These are phyloP conservation scores for Zymoseptoria pseudotritici DNA, from an alignment of 2,329 filamentous ascomycete genomes.

Conservation along the genomic window DNA sequence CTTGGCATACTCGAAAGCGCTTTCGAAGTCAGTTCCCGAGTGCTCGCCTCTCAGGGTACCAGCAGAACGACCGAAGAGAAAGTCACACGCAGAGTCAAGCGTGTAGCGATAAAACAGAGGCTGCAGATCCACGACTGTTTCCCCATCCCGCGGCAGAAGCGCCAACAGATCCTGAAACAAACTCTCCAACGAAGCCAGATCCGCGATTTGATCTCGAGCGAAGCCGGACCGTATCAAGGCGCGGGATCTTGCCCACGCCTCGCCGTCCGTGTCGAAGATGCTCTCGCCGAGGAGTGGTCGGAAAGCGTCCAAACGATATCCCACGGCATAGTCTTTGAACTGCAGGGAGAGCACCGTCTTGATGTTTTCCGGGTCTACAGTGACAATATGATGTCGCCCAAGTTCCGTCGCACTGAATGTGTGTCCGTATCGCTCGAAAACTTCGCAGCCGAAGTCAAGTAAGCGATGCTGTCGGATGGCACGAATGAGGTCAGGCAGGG, in stretches of 20 bases:
- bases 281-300: neutral
- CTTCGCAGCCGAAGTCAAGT: neutral
- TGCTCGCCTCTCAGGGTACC: conserved; percentile 19
- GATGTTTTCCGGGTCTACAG: conserved; percentile 6
- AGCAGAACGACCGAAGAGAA: conserved; percentile 3
- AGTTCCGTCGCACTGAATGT: neutral
- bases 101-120: conserved; percentile 3
- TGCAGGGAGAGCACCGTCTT: conserved; percentile 3
- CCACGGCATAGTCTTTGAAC: conserved; percentile 13
- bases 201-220: neutral
- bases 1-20: neutral
- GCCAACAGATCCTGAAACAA: neutral
- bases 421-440: neutral
- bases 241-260: conserved; percentile 4
- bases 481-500: neutral
- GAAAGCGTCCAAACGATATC: neutral
- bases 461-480: neutral
- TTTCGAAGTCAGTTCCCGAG: neutral
- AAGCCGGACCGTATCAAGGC: conserved; percentile 3
- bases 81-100: conserved; percentile 1
- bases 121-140: neutral
- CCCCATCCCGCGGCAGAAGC: neutral
- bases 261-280: conserved; percentile 1
- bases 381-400: neutral
- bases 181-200: neutral